These are phyloP conservation scores for Casuarina equisetifolia DNA, from an alignment of 306 rosid genomes.

Conservation along the genomic window DNA sequence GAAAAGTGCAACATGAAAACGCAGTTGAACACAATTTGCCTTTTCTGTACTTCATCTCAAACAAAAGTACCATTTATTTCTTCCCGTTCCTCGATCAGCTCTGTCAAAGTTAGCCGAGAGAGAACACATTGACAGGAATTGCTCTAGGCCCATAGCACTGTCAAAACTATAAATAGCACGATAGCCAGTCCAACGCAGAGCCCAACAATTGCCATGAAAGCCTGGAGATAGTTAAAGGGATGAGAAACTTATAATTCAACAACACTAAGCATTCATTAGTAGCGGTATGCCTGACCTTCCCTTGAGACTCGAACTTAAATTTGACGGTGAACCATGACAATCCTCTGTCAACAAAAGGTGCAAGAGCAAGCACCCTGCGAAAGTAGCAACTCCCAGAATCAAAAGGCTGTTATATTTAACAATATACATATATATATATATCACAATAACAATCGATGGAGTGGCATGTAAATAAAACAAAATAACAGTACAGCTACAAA, in stretches of 20 bases:
- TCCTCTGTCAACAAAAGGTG: conserved; percentile 78
- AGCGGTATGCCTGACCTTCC: conserved; percentile 43
- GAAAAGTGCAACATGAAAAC: background rate
- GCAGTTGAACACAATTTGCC: background rate
- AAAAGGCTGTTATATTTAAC: conserved; percentile 1
- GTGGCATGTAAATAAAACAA: background rate
- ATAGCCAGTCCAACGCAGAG: conserved; percentile 70
- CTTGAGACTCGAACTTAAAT: conserved; percentile 76
- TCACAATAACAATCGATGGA: background rate
- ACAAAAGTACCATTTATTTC: background rate
- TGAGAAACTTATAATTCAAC: conserved; percentile 10
- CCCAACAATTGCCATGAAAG: conserved; percentile 66
- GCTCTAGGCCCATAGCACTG: conserved; percentile 70
- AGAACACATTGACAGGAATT: conserved; percentile 6
- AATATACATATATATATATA: too few species aligned
- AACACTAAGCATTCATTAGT: background rate
- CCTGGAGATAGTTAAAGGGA: conserved; percentile 45
- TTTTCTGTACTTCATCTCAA: background rate
- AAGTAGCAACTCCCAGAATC: conserved; percentile 21
- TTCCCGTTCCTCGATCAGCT: background rate
- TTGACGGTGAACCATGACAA: conserved; percentile 76
- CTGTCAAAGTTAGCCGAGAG: background rate
- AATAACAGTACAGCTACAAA: background rate
- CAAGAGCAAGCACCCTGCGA: conserved; percentile 83
- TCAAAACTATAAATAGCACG: conserved; percentile 58